These are phyloP conservation scores for Gleditsia sinensis DNA, from an alignment of 306 rosid genomes.

Conservation along the genomic window DNA sequence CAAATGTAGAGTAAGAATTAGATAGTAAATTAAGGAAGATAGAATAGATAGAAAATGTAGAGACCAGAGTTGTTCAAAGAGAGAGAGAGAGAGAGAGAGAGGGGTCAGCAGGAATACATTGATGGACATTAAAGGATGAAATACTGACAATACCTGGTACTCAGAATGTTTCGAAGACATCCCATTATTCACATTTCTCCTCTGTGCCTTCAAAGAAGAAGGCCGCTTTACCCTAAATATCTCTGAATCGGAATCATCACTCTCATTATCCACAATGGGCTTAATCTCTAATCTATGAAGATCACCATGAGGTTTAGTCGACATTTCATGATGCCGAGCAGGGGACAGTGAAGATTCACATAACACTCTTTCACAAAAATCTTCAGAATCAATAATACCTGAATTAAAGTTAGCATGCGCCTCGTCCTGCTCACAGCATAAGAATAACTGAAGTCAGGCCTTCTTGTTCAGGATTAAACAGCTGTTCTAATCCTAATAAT, in stretches of 20 bases:
- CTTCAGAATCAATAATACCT: constrained; percentile 45
- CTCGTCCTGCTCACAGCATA: constrained; percentile 50
- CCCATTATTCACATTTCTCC: constrained; percentile 48
- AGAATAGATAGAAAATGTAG: background rate
- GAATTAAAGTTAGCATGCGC: constrained; percentile 38
- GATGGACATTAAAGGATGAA: background rate
- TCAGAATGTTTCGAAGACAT: constrained; percentile 48
- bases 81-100: background rate
- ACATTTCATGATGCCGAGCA: constrained; percentile 43
- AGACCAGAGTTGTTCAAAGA: background rate
- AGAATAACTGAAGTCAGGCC: constrained; percentile 1
- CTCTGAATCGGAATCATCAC: constrained; percentile 86
- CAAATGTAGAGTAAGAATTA: background rate
- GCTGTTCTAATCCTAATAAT: constrained; percentile 10
- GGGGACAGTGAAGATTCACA: constrained; percentile 56
- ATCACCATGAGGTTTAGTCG: constrained; percentile 40
- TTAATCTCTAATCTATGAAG: constrained; percentile 38
- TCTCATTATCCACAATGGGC: constrained; percentile 49
- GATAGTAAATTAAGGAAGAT: background rate
- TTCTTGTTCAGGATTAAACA: constrained; percentile 29
- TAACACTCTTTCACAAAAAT: constrained; percentile 39
- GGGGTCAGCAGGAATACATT: background rate
- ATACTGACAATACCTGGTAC: constrained; percentile 62
- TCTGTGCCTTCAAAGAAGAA: constrained; percentile 70
- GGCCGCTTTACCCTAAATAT: constrained; percentile 91